Base-by-base conservation (phyloP, 1,139 yeast species). In the Saccharomycopsis hybrid region DNA sequence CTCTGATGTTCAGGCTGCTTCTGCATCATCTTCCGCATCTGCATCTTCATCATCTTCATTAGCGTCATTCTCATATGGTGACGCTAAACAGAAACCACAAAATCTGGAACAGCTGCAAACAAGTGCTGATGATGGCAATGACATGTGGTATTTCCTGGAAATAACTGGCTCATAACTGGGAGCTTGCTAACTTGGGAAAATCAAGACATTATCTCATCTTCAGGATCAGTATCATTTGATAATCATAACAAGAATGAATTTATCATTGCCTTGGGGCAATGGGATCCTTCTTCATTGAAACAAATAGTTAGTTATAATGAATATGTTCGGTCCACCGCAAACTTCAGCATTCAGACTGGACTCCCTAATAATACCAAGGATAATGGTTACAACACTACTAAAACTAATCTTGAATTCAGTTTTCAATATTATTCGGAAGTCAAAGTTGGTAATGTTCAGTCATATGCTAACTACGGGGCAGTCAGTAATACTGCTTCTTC, bases 121-220 rank as follows among this genome's bases (percentile, higher is more conserved):
- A 18, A 18, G 18, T 18, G 18, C 18, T 18, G 18, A 18, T 18
- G 18, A 18, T 18, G 18, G 18, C 18, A 18, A 18, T 18, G 18
- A 18, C 18, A 18, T 18, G 18, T 18, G 18, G 18, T 18, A 18
- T 18, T 18, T 18, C 18, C 18, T 18, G 85, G 82, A 1, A 67
- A 73, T 35, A 77, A 83, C 63, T 85, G 95, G 95, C 73, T 84
- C 46, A 69, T 83, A 28, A 71, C 82, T 37, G 89, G 83, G n/a
- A 80, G 77, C 57, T 61, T 85, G 43, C 68, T 82, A 49, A 69
- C 80, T 3, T 86, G 85, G 82, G 81, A 82, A 62, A 70, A 71
- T 52, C 58, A 61, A 1, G 56, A 65, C 2, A 70, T 79, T 33
- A 65, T 60, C 5, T 60, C 59, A 28, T 65, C 74, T 18, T 54